phyloP scores from a whole-genome alignment of 2,329 filamentous ascomycete genomes.

The Exophiala phaeomuriformis region DNA sequence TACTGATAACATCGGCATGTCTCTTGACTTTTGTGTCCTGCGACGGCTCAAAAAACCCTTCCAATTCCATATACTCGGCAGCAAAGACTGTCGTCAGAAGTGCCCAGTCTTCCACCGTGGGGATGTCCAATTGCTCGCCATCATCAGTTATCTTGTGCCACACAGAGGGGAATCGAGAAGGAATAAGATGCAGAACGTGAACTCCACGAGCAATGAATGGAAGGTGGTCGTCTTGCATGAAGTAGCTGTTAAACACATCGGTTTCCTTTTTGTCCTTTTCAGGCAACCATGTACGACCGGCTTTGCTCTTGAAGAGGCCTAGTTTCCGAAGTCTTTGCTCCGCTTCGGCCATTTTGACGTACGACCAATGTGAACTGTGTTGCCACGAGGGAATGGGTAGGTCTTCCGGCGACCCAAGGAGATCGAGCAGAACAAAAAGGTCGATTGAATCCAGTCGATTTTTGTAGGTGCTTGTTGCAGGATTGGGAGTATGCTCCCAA shows the following conservation, averaged over 20 bases:
- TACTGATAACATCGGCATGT: conserved; percentile 23
- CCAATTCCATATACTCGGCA: conserved; percentile 86
- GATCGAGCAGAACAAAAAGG: conserved; percentile 84
- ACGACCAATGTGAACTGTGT: conserved; percentile 87
- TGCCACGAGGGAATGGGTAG: conserved; percentile 80
- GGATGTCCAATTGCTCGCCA: conserved; percentile 71
- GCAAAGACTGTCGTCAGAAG: conserved; percentile 75
- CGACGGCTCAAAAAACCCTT: conserved; percentile 43
- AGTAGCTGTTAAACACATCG: conserved; percentile 42
- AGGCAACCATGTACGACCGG: conserved; percentile 28
- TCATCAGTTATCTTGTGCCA: conserved; percentile 87
- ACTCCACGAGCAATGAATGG: conserved; percentile 85
- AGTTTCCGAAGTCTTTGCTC: conserved; percentile 67
- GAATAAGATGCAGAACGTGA: conserved; percentile 82
- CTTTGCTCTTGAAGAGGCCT: conserved; percentile 56
- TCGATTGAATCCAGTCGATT: conserved; percentile 71
- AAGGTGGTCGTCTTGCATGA: conserved; percentile 78
- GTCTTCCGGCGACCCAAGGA: conserved; percentile 60
- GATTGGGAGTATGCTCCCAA: conserved; percentile 68
- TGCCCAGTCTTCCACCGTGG: conserved; percentile 80
- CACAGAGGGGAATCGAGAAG: conserved; percentile 68
- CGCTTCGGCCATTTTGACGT: conserved; percentile 64
- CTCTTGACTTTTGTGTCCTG: conserved; percentile 16
- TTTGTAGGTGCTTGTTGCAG: conserved; percentile 65
- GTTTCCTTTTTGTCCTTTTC: conserved; percentile 31